A percentile compares a stretch with the other conserved stretches of the same genome.
phyloP scores from a whole-genome alignment of 176 grass and related monocot species.

The Tuctoria greenei region DNA sequence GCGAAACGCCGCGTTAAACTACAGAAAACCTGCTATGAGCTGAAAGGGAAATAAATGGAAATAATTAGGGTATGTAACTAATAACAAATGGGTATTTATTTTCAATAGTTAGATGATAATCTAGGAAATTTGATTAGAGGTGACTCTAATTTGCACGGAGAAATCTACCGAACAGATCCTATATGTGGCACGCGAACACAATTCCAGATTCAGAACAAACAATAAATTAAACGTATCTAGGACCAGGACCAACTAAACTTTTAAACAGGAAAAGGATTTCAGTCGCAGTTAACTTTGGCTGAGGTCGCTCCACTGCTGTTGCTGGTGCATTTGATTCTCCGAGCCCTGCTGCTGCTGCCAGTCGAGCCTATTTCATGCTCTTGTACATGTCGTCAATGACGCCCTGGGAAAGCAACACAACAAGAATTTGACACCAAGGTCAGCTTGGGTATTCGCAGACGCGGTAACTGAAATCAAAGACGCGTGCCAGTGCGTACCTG shows the following conservation, averaged over 20 bases:
- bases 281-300: background rate
- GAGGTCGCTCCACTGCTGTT: background rate
- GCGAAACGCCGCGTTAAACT: no score
- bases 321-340: background rate
- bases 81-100: no score
- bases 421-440: background rate
- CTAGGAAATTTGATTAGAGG: no score
- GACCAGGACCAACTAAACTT: background rate
- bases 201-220: background rate
- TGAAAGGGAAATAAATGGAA: no score
- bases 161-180: no score
- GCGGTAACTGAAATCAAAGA: background rate
- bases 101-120: no score
- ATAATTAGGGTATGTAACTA: no score
- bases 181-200: no score
- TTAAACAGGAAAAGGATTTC: background rate
- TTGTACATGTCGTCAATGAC: conserved; percentile 71
- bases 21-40: no score
- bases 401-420: conserved; percentile 32
- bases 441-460: background rate
- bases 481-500: conserved; percentile 44
- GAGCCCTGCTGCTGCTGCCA: background rate
- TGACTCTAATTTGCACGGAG: no score
- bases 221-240: background rate
- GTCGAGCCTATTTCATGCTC: conserved; percentile 53